Base-by-base conservation (phyloP, 768 basidiomycete genomes). In the Hygrophoropsis aurantiaca region DNA sequence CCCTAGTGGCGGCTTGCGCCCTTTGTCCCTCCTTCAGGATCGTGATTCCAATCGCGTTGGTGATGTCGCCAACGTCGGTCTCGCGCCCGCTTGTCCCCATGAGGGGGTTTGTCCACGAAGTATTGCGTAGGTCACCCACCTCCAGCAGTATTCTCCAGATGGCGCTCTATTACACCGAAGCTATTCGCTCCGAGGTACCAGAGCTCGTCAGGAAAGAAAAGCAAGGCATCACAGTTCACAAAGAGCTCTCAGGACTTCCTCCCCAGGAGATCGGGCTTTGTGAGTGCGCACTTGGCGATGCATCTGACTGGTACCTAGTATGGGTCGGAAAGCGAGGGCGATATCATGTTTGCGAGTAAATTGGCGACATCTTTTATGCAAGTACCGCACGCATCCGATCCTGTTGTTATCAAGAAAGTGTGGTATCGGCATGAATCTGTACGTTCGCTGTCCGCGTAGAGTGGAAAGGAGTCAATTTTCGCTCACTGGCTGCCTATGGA, bases 261-360 rank as follows among this genome's bases (percentile, higher is more conserved):
- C 82, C 90, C 4, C 71, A 82, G 33, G 94, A 97, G 72, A 88
- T 97, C 42, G 84, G 90, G 32, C 80, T 83, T 15, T 94, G 91
- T 59, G 94, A 97, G 66, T 81, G 89, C 19, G 89, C 88, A 1
- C 80, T 97, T 34, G 89, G 92, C 19, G 82, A 84, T 61, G 85
- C 90, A 8, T 78, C 94, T n/a, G 84, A 85, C 50, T 95, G 90
- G 90, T 80, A 89, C n/a, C 80, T n/a, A n/a, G n/a, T 94, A 18
- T 94, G 91, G 90, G 90, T 94, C 33, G 90, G 90, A 74, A 47
- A 84, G 81, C 45, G 84, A 85, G 55, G 60, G 62, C 3, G 60
- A 64, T 58, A 67, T 53, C 48, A 72, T 38, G 13, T 23, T 50
- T 1, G 32, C 49, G 2, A 52, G 44, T 35, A 50, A 35, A 13